Evolutionary conservation across 169 alveolate species (phyloP), one percentile per base, ranked within the genome.

Genomic region (Eimeria sp.): DNA sequence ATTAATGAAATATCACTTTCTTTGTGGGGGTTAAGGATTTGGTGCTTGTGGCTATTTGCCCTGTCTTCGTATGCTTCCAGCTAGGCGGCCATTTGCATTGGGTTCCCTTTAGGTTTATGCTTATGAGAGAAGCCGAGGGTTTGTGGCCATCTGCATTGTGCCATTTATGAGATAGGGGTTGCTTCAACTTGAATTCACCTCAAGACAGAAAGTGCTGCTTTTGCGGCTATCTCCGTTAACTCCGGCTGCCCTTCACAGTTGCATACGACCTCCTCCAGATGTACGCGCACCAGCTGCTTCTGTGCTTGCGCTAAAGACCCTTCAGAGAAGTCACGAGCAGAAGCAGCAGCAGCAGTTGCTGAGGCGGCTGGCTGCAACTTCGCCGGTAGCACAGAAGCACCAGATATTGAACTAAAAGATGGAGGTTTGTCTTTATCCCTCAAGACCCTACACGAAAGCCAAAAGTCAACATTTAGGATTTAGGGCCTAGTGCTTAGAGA

Each of bases 131-230:
- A 34, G 40, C 2, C 40, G 40, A 34, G 40, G 40, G 2, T 34
- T 34, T 34, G 40, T 34, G 40, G 40, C 40, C 40, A 34, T 34
- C 40, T 34, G 40, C 40, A 34, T 2, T 34, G 40, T 1, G 40
- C 40, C 40, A 34, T 34, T 54, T 54, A 11, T 11, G 6, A 0
- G 63, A 11, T 54, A 54, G 63, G 11, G 63, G 18, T 16, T 16
- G 22, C 4, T 65, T n/a, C n/a, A n/a, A n/a, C 22, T 20, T 20
- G 43, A n/a, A 1, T 18, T n/a, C 43, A 80, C 89, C 89, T 30
- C 89, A 80, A 80, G 70, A 80, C 40, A 5, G 89, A 40, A 22
- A 47, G n/a, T 20, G 89, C 89, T 45, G 89, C 89, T 3, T 80
- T 80, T 25, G 89, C 89, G n/a, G 89, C 89, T 22, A 47, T 16